Evolutionary conservation across 768 basidiomycete species (phyloP).

Genomic region (Cyclocybe cylindracea): DNA sequence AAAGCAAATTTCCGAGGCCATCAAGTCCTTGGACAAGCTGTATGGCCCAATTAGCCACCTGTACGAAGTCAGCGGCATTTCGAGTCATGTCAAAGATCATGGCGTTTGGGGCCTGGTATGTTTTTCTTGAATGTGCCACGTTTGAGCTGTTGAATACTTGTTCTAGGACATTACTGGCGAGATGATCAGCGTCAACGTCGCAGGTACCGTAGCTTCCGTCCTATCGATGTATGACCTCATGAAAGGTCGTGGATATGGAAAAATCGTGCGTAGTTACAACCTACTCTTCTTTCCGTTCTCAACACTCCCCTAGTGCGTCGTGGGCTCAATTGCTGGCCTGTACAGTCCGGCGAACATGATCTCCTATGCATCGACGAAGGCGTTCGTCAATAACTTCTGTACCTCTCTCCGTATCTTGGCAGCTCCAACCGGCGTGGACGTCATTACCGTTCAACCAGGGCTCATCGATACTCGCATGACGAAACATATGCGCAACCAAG

Average conservation of each 20-base stretch:
- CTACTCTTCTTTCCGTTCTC: not conserved
- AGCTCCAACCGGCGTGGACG: slow-evolving; percentile 22
- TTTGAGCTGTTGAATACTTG: not conserved
- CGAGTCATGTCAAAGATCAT: slow-evolving; percentile 21
- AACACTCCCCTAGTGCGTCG: slow-evolving; percentile 22
- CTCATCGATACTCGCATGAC: slow-evolving; percentile 30
- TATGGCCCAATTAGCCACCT: slow-evolving; percentile 33
- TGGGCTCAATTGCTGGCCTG: slow-evolving; percentile 27
- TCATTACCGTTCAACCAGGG: slow-evolving; percentile 26
- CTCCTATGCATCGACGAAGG: slow-evolving; percentile 29
- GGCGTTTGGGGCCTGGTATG: slow-evolving; percentile 22
- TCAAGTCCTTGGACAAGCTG: slow-evolving; percentile 21
- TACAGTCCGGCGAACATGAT: slow-evolving; percentile 34
- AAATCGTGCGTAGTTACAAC: slow-evolving; percentile 21
- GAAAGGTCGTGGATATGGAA: slow-evolving; percentile 28
- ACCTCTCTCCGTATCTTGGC: slow-evolving; percentile 29
- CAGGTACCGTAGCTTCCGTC: slow-evolving; percentile 23
- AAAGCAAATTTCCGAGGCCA: slow-evolving; percentile 18
- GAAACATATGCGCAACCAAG: slow-evolving; percentile 23
- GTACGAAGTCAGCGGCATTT: slow-evolving; percentile 29
- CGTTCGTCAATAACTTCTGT: slow-evolving; percentile 31
- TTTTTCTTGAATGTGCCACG: not conserved
- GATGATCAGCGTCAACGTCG: slow-evolving; percentile 30
- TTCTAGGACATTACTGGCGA: slow-evolving; percentile 23
- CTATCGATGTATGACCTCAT: slow-evolving; percentile 30